A percentile compares a stretch with the other conserved stretches of the same genome.
Evolutionary conservation across 2,329 filamentous ascomycete species (phyloP).

Genomic region (Pseudogymnoascus sp.): DNA sequence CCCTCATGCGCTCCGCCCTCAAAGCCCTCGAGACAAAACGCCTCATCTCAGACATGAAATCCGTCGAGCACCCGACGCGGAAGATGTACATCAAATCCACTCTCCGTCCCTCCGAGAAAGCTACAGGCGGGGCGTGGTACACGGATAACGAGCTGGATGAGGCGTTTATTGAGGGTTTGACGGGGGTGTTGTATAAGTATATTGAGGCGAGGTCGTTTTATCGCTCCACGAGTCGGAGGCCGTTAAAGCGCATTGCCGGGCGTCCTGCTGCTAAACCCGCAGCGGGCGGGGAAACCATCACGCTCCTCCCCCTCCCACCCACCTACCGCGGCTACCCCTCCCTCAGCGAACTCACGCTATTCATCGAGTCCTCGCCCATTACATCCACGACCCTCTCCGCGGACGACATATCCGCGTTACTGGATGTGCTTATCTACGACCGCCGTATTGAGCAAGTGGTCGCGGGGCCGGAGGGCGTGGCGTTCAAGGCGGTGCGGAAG

Average conservation of each 20-base stretch:
- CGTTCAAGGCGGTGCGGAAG: constrained; percentile 30
- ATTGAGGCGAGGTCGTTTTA: constrained; percentile 68
- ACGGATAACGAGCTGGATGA: constrained; percentile 85
- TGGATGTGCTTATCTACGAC: constrained; percentile 86
- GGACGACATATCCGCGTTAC: constrained; percentile 73
- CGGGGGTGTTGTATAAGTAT: constrained; percentile 64
- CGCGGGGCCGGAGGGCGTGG: constrained; percentile 24
- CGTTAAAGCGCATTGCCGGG: constrained; percentile 20
- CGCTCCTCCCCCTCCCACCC: constrained; percentile 46
- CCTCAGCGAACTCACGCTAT: constrained; percentile 65
- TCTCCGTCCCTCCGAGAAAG: constrained; percentile 77
- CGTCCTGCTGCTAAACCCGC: neutral
- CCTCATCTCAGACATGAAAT: constrained; percentile 83
- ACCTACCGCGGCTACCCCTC: constrained; percentile 77
- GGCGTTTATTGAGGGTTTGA: constrained; percentile 74
- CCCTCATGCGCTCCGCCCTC: constrained; percentile 70
- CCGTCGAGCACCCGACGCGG: constrained; percentile 80
- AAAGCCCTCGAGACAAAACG: constrained; percentile 77
- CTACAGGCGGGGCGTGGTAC: constrained; percentile 92
- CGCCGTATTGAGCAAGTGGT: constrained; percentile 65
- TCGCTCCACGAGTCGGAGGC: constrained; percentile 31
- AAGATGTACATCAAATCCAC: constrained; percentile 94
- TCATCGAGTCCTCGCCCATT: constrained; percentile 61
- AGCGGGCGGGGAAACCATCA: constrained; percentile 12
- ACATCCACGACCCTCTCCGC: constrained; percentile 64